phyloP scores from a whole-genome alignment of 768 basidiomycete genomes.

The Russula emetica region DNA sequence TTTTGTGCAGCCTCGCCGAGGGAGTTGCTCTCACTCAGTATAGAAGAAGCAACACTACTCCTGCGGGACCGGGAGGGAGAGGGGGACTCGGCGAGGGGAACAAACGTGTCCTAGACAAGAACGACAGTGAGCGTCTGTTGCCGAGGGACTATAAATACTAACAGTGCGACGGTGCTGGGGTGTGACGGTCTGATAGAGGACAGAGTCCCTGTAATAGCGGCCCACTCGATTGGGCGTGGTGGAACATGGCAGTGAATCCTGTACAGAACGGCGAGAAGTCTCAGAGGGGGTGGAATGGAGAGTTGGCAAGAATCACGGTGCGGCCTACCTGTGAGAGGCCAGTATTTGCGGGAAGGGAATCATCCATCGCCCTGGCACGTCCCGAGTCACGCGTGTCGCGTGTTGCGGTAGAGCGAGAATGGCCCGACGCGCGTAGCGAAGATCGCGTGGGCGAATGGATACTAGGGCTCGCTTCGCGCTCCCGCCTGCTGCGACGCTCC shows the following conservation, averaged over 20 bases:
- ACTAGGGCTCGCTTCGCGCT: slow-evolving; percentile 37
- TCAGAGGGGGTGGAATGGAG: neutral
- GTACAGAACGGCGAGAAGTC: neutral
- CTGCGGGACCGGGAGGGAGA: slow-evolving; percentile 27
- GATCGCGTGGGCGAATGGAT: slow-evolving; percentile 32
- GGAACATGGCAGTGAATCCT: slow-evolving; percentile 43
- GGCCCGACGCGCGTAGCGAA: slow-evolving; percentile 45
- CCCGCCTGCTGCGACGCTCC: slow-evolving; percentile 48
- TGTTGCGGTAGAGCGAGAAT: slow-evolving; percentile 37
- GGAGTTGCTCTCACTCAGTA: slow-evolving; percentile 24
- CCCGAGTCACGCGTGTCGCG: slow-evolving; percentile 46
- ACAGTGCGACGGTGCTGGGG: slow-evolving; percentile 21
- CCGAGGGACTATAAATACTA: slow-evolving; percentile 5
- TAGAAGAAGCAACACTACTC: slow-evolving; percentile 25
- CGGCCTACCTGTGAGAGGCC: slow-evolving; percentile 15
- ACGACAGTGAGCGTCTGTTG: slow-evolving; percentile 1
- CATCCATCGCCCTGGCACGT: slow-evolving; percentile 29
- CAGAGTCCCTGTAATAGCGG: slow-evolving; percentile 28
- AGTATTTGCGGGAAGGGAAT: slow-evolving; percentile 1
- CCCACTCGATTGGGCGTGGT: slow-evolving; percentile 23
- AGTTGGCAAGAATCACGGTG: neutral
- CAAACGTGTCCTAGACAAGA: slow-evolving; percentile 17
- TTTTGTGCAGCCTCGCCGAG: slow-evolving; percentile 32
- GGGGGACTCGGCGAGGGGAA: slow-evolving; percentile 26
- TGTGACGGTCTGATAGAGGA: slow-evolving; percentile 26